These are phyloP conservation scores for Teunomyces barrocoloradensis DNA, from an alignment of 805 yeast species.

Conservation along the genomic window DNA sequence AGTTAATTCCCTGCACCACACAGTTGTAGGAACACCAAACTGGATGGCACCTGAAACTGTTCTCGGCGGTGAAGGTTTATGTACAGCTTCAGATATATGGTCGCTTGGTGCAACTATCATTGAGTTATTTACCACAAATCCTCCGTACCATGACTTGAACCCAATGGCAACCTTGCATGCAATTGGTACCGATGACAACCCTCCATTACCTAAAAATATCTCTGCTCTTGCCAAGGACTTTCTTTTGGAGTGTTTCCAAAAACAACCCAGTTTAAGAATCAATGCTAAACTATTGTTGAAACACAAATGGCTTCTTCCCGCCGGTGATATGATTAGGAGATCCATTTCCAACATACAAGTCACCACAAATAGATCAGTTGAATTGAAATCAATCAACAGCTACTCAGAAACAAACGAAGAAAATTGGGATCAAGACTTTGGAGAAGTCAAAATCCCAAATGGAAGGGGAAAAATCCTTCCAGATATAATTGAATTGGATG, in stretches of 20 bases:
- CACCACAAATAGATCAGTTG: background rate
- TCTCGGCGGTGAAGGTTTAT: slow-evolving; percentile 72
- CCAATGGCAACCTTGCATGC: slow-evolving; percentile 83
- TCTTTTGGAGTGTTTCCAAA: slow-evolving; percentile 65
- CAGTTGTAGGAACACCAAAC: slow-evolving; percentile 82
- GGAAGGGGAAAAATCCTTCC: slow-evolving; percentile 1
- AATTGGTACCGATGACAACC: slow-evolving; percentile 70
- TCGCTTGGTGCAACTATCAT: slow-evolving; percentile 93
- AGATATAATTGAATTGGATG: slow-evolving; percentile 6
- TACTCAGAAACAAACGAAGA: slow-evolving; percentile 32
- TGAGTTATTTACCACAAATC: slow-evolving; percentile 80
- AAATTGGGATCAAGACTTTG: slow-evolving; percentile 35
- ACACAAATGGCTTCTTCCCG: slow-evolving; percentile 58
- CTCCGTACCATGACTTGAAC: slow-evolving; percentile 77
- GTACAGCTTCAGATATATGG: slow-evolving; percentile 90
- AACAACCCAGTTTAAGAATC: slow-evolving; percentile 58
- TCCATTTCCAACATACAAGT: background rate
- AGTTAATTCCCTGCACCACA: slow-evolving; percentile 35
- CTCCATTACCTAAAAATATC: slow-evolving; percentile 60
- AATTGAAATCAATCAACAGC: slow-evolving; percentile 20
- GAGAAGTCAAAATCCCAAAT: slow-evolving; percentile 13
- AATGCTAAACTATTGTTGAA: slow-evolving; percentile 53
- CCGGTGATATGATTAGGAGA: background rate
- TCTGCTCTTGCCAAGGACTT: slow-evolving; percentile 52
- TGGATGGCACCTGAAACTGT: slow-evolving; percentile 99